Base-by-base conservation (phyloP, 768 basidiomycete species). In the Agrocybe pediades region DNA sequence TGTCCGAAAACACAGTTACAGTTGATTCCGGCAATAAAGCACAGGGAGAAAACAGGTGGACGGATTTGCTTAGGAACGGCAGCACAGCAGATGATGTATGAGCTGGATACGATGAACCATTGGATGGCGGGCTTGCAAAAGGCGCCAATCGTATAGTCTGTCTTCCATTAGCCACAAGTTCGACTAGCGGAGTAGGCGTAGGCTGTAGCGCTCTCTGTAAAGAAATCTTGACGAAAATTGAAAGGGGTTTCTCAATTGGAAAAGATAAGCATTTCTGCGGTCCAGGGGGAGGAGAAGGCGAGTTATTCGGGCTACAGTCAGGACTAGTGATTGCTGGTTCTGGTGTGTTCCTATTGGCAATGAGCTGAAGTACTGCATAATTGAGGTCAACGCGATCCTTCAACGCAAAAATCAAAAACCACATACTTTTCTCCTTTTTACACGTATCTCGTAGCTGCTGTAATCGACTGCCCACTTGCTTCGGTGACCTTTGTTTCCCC, bases 401-500 rank as follows among this genome's bases (percentile, higher is more conserved):
- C 16, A 40, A 11, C 3, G 17, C 8, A 41, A 26, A 41, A 33
- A 19, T 15, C 20, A 21, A 36, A 15, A 6, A 2, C 20, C 11
- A 51, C 72, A 19, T 54, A 74, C 73, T 69, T 47, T 63, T 62
- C 13, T 66, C 64, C 24, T 81, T 81, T 63, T 80, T 79, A 57
- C 83, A 79, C 1, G 87, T 86, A 63, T 90, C 87, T 54, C 87
- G 76, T 51, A 91, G 76, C 62, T 90, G 88, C 63, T 91, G 88
- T 41, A 91, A 73, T 46, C 88, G 86, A 64, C 85, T 87, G 56
- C 88, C 88, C 29, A 90, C 87, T 70, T 90, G 88, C 66, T 90
- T 90, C 9, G 88, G 80, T 8, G 85, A 85, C 59, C 88, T 78
- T 57, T 74, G 73, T 65, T 85, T 83, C 9, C 87, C 85, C 1